Percentiles rank a stretch among this genome's conserved stretches.
Evolutionary conservation across 805 yeast genomes (phyloP).

Genomic region (Candida rishiriensis): DNA sequence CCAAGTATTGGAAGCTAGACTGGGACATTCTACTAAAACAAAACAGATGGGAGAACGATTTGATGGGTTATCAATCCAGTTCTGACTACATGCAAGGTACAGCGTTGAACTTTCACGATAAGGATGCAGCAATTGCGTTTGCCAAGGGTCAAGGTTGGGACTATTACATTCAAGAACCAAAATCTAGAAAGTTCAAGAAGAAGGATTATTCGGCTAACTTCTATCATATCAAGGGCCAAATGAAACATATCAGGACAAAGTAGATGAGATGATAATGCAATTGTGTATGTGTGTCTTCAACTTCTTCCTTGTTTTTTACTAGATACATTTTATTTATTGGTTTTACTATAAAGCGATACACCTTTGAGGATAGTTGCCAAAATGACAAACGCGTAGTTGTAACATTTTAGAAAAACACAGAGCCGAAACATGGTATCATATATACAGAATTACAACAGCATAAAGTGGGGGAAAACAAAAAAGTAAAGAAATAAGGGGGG

Average conservation of each 20-base stretch:
- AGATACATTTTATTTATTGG: constrained; percentile 3
- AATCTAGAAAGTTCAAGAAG: constrained; percentile 64
- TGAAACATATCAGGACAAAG: constrained; percentile 79
- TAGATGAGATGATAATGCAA: constrained; percentile 28
- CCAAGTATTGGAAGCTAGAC: constrained; percentile 66
- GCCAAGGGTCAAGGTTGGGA: constrained; percentile 87
- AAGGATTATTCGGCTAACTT: constrained; percentile 75
- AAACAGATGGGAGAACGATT: constrained; percentile 85
- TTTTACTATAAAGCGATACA: background rate
- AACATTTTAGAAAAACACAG: too few relatives aligned
- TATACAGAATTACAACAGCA: background rate
- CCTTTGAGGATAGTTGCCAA: too few relatives aligned
- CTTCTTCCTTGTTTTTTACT: background rate
- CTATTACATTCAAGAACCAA: constrained; percentile 78
- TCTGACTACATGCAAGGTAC: constrained; percentile 83
- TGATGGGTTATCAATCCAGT: constrained; percentile 79
- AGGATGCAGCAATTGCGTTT: constrained; percentile 72
- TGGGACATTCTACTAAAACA: constrained; percentile 78
- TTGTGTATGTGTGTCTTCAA: too few relatives aligned
- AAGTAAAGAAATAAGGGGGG: too few relatives aligned
- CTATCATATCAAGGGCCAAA: constrained; percentile 60
- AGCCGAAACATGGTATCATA: background rate
- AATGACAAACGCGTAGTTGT: too few relatives aligned
- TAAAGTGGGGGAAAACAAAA: too few relatives aligned
- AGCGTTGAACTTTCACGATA: constrained; percentile 64